Evolutionary conservation across 441 rosid species (phyloP).

Genomic region (Isatis lusitanica): DNA sequence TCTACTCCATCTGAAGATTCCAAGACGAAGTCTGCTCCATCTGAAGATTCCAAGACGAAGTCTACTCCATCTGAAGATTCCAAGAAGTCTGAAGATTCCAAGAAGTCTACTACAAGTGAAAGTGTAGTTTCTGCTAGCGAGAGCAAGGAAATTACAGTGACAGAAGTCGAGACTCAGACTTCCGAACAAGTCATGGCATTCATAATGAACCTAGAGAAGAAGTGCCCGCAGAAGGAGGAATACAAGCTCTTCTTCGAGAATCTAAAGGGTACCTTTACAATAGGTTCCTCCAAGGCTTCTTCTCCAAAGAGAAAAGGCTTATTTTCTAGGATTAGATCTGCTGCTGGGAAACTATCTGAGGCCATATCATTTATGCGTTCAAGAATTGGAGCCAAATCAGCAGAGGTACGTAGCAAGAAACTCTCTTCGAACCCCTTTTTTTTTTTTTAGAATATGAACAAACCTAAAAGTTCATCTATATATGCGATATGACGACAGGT

Average conservation of each 20-base stretch:
- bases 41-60: too few species aligned
- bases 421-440: background rate
- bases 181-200: slow-evolving; percentile 13
- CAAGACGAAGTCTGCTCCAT: too few species aligned
- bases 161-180: slow-evolving; percentile 13
- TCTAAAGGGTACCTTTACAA: slow-evolving; percentile 13
- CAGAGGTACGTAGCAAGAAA: slow-evolving; percentile 7
- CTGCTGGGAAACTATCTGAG: slow-evolving; percentile 17
- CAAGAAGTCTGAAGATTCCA: background rate
- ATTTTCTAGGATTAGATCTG: background rate
- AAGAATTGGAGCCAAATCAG: slow-evolving; percentile 28
- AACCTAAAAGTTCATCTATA: background rate
- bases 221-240: slow-evolving; percentile 31
- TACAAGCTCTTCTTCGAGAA: slow-evolving; percentile 2
- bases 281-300: background rate
- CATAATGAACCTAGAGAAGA: slow-evolving; percentile 30
- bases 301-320: background rate
- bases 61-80: background rate
- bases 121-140: background rate
- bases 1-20: too few species aligned
- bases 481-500: background rate
- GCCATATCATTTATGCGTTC: slow-evolving; percentile 20
- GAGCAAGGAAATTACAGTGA: background rate
- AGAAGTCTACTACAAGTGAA: background rate
- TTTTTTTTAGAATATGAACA: background rate